Evolutionary conservation across 192 early-diverging fungal species (phyloP), one percentile per base, ranked within the genome.

Genomic region (Podochytrium sp.): DNA sequence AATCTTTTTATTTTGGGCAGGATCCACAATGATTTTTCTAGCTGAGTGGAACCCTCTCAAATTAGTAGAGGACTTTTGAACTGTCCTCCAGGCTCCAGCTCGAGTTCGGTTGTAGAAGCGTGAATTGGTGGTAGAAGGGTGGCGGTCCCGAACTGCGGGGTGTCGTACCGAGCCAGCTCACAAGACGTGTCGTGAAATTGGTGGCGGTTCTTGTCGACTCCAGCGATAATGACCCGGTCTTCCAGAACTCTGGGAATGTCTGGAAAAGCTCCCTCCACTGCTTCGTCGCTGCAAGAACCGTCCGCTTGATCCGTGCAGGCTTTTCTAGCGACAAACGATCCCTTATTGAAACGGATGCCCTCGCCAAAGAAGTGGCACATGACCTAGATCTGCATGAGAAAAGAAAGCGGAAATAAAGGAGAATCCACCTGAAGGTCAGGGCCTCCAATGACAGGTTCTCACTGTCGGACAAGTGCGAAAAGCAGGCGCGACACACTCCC

Each of bases 341-440:
- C 38, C 39, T 63, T 63, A 39, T 63, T 63, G 39, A 63, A 38
- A 16, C 60, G 1, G 38, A 63, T 38, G 0, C 60, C 60, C 20
- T 62, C 55, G 55, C 55, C 55, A 57, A 57, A 57, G 25, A 57
- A 57, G 29, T 57, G 55, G 55, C 55, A 57, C 16, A 57, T 27
- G 12, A 25, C 25, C 55, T 57, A 29, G 7, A 57, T 10, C 6
- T 25, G 16, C 25, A 57, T 57, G 25, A n/a, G 6, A 14, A 29
- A 57, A 57, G 6, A 10, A 27, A 57, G 29, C 55, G 7, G 27
- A 57, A 57, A 25, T 25, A 10, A 25, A 57, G 7, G 7, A 57
- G 14, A n/a, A 10, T 57, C 12, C 6, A 10, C 55, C 27, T 10
- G 6, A 57, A 57, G 25, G 25, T 25, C 16, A 57, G n/a, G 25